These are phyloP conservation scores for Alternaria conjuncta DNA, from an alignment of 2,329 filamentous ascomycete genomes.

Conservation along the genomic window DNA sequence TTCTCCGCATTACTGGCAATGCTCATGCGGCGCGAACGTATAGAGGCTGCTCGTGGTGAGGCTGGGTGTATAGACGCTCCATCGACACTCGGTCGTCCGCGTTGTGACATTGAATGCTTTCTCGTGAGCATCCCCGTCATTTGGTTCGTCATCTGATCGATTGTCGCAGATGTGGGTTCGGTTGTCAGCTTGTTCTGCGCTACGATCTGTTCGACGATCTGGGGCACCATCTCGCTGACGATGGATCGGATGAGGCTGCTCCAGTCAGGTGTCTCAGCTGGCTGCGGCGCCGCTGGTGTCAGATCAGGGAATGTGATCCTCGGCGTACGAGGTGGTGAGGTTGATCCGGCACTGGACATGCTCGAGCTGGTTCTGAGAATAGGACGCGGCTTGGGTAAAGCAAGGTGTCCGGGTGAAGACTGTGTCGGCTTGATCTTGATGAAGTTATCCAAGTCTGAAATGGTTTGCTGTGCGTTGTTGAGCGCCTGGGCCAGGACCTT, in stretches of 20 bases:
- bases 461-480: conserved; percentile 29
- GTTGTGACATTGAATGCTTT: conserved; percentile 32
- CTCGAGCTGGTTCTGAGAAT: conserved; percentile 10
- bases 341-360: conserved; percentile 9
- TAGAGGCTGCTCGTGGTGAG: conserved; percentile 18
- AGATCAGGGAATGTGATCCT: conserved; percentile 20
- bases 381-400: conserved; percentile 5
- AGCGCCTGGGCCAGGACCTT: conserved; percentile 34
- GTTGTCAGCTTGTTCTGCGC: conserved; percentile 32
- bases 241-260: conserved; percentile 38
- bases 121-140: conserved; percentile 38
- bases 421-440: conserved; percentile 20
- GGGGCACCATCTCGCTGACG: conserved; percentile 42
- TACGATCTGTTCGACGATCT: conserved; percentile 41
- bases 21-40: conserved; percentile 37
- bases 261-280: conserved; percentile 31
- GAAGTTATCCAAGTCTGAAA: conserved; percentile 32
- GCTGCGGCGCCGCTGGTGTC: not conserved
- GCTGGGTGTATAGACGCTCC: conserved; percentile 20
- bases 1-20: conserved; percentile 38
- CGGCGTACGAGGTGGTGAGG: conserved; percentile 24
- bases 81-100: conserved; percentile 33
- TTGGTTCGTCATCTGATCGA: conserved; percentile 39
- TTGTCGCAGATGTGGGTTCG: conserved; percentile 24
- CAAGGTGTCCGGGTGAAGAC: not conserved